Conservation (phyloP, 2,329 filamentous ascomycete species). For the Raffaelea ambrosiae region DNA sequence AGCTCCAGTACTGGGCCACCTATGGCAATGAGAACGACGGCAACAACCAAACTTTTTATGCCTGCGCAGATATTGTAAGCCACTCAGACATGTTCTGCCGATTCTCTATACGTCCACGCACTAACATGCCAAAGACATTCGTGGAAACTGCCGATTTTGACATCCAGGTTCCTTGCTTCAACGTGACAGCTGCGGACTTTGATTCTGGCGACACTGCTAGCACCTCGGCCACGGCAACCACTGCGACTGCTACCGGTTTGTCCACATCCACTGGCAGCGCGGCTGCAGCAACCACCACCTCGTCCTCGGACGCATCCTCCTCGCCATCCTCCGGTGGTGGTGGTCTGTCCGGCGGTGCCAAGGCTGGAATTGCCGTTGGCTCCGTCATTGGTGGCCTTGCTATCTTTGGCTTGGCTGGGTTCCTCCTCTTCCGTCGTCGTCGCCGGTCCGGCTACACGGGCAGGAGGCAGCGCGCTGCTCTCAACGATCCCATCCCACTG, state of each 20-base stretch:
- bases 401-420: not conserved
- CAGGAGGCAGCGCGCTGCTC: conserved; percentile 2
- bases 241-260: not conserved
- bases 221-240: not conserved
- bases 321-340: conserved; percentile 4
- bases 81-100: no score
- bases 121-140: conserved; percentile 4
- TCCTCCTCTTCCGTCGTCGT: conserved; percentile 6
- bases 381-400: conserved; percentile 17
- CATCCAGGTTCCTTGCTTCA: conserved; percentile 26
- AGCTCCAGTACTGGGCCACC: conserved; percentile 26
- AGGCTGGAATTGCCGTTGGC: conserved; percentile 28
- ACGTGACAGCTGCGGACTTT: conserved; percentile 20
- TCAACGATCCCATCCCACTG: conserved; percentile 9
- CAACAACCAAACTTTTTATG: conserved; percentile 25
- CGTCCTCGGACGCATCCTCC: not conserved
- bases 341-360: conserved; percentile 23
- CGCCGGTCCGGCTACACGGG: conserved; percentile 8
- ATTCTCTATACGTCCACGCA: not conserved
- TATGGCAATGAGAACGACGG: conserved; percentile 14
- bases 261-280: not conserved
- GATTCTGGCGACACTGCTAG: conserved; percentile 1
- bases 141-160: conserved; percentile 17
- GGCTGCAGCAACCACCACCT: not conserved
- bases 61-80: conserved; percentile 27